Evolutionary conservation across 352 stramenopile genomes (phyloP), one percentile per base, ranked within the genome.

Genomic region (Peronospora farinosa): DNA sequence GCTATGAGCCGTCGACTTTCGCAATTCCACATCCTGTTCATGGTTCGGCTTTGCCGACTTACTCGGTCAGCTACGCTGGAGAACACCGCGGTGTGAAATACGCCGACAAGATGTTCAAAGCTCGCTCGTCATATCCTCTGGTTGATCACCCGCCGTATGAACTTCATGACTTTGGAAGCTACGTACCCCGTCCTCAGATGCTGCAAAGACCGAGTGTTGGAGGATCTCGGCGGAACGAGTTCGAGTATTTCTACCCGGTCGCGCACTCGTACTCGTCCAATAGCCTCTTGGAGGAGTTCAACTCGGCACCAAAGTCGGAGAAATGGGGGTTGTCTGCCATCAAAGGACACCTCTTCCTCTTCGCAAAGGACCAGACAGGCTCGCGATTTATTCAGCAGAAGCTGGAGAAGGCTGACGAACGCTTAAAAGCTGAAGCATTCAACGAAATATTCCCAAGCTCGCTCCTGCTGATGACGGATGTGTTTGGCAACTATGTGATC

Each of bases 401-500:
- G 51, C 59, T 95, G 25, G 86, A 96, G 50, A 89, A 84, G 38
- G 86, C 84, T 0, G 78, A 87, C 25, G 75, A 93, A 9, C 65
- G 72, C 13, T 52, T 67, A 21, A 89, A 89, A 47, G 52, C 80
- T 13, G 69, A 86, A 1, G 78, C 84, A 7, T 95, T 95, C 47
- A 72, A 74, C 31, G 86, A 96, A 46, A 75, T 94, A n/a, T 86
- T 77, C 21, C 78, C 79, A 9, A 77, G 88, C 32, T 84, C 77
- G 12, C 65, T 95, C 15, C 25, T 73, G 37, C 57, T 96, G 37
- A 96, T 96, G 86, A 90, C 78, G 25, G 85, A 96, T 48, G 95
- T 99, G 6, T 99, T 99, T 67, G 96, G 96, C 13, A 99, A 99
- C 67, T 99, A 99, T 57, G 96, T 99, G 21, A 96, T 99, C 32